Percentiles rank a stretch among this genome's conserved stretches.
phyloP scores from a whole-genome alignment of 2,329 filamentous ascomycete species.

The Cladosporium velox region DNA sequence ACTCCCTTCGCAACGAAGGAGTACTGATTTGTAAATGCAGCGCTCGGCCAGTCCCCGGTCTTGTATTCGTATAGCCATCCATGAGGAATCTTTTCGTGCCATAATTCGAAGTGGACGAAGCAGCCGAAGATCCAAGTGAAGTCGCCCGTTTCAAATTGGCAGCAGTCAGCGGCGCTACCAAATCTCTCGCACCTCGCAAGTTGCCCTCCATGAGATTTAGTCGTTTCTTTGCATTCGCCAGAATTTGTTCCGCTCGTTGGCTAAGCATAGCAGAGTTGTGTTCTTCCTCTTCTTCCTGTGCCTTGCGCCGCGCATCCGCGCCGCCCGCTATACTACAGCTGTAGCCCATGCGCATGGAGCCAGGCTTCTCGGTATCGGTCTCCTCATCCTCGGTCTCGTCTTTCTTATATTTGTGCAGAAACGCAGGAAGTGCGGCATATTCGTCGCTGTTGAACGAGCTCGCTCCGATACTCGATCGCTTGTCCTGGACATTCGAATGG shows the following conservation, averaged over 20 bases:
- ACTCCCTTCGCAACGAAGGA: constrained; percentile 34
- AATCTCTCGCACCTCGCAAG: constrained; percentile 69
- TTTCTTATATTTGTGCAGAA: constrained; percentile 35
- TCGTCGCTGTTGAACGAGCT: constrained; percentile 50
- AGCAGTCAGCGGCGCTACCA: constrained; percentile 40
- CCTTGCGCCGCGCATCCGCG: constrained; percentile 35
- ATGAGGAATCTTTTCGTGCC: constrained; percentile 24
- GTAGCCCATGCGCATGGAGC: constrained; percentile 14
- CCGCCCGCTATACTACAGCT: constrained; percentile 12
- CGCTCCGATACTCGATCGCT: constrained; percentile 33
- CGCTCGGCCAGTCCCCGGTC: constrained; percentile 24
- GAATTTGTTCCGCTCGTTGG: constrained; percentile 81
- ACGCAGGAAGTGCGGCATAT: constrained; percentile 42
- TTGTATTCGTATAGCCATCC: constrained; percentile 27
- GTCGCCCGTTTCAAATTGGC: constrained; percentile 42
- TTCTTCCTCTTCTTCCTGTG: constrained; percentile 49
- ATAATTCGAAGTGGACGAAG: neutral
- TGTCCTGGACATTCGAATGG: constrained; percentile 20
- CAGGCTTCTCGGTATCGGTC: constrained; percentile 40
- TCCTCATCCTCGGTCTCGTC: constrained; percentile 32
- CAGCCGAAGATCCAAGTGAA: constrained; percentile 29
- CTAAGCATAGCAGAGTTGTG: constrained; percentile 76
- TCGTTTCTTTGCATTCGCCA: constrained; percentile 88
- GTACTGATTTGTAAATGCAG: constrained; percentile 35
- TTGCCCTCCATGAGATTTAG: constrained; percentile 94